Evolutionary conservation across 371 early-diverging fungal genomes (phyloP).

Genomic region (Batkoa obscura): DNA sequence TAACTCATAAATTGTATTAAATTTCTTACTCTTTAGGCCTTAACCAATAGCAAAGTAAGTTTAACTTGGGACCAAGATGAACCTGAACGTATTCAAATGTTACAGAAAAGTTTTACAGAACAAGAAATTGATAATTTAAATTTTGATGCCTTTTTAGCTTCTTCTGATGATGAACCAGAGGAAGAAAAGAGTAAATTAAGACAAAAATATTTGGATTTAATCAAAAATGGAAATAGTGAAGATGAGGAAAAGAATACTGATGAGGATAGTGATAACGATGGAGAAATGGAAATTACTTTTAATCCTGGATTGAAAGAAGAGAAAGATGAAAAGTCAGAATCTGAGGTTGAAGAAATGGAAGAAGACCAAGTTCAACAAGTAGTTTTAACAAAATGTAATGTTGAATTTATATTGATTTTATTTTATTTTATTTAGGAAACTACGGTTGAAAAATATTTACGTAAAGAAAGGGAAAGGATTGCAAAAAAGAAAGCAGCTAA

Average conservation of each 20-base stretch:
- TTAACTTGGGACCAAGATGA: constrained; percentile 96
- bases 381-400: not conserved
- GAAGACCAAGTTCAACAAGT: not conserved
- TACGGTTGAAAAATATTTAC: constrained; percentile 56
- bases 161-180: constrained; percentile 38
- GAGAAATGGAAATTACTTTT: constrained; percentile 92
- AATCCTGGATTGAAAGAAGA: constrained; percentile 72
- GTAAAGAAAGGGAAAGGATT: constrained; percentile 66
- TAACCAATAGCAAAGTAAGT: constrained; percentile 83
- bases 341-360: not conserved
- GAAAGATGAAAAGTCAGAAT: constrained; percentile 16
- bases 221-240: constrained; percentile 10
- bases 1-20: not conserved
- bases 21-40: constrained; percentile 24
- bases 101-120: constrained; percentile 61
- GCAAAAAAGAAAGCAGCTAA: constrained; percentile 33
- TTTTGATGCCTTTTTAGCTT: constrained; percentile 76
- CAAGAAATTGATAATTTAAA: constrained; percentile 82
- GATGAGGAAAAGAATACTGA: constrained; percentile 1
- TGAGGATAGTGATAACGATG: constrained; percentile 20
- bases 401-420: not conserved
- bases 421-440: constrained; percentile 34
- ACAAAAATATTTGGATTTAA: constrained; percentile 42
- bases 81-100: constrained; percentile 55
- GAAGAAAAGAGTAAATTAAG: constrained; percentile 35